Conservation (phyloP, 495 filamentous ascomycete species). For the Glarea lozoyensis region DNA sequence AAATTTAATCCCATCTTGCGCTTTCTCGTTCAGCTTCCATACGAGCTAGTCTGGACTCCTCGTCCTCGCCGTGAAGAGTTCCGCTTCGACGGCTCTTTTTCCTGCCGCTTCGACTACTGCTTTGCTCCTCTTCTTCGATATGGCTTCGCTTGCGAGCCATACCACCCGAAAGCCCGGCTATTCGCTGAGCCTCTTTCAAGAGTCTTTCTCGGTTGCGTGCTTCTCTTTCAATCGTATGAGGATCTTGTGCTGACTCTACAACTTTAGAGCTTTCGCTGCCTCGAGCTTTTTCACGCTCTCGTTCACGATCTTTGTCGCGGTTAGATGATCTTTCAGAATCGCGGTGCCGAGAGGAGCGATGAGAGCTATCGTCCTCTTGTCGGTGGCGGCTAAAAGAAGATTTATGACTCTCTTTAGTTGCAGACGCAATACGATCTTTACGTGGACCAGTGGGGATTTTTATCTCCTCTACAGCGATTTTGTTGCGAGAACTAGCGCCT, state of each 20-base stretch:
- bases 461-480: constrained; percentile 30
- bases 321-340: constrained; percentile 7
- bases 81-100: constrained; percentile 34
- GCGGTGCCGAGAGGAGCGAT: constrained; percentile 1
- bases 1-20: constrained; percentile 19
- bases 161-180: constrained; percentile 38
- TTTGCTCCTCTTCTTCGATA: constrained; percentile 30
- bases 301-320: constrained; percentile 3
- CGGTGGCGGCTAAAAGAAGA: constrained; percentile 9
- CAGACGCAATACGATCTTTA: constrained; percentile 14
- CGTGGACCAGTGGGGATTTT: constrained; percentile 21
- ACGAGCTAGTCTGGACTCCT: constrained; percentile 36
- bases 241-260: constrained; percentile 36
- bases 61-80: constrained; percentile 37
- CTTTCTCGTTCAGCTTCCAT: constrained; percentile 26
- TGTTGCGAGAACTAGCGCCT: constrained; percentile 25
- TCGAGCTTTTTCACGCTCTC: constrained; percentile 24
- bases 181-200: constrained; percentile 68
- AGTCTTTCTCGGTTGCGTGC: constrained; percentile 67
- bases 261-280: constrained; percentile 25
- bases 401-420: constrained; percentile 18
- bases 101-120: constrained; percentile 31
- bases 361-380: constrained; percentile 1
- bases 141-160: constrained; percentile 30
- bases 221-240: constrained; percentile 69